A percentile compares a stretch with the other conserved stretches of the same genome.
phyloP scores from a whole-genome alignment of 768 basidiomycete species.

The Cystoderma amianthinum region DNA sequence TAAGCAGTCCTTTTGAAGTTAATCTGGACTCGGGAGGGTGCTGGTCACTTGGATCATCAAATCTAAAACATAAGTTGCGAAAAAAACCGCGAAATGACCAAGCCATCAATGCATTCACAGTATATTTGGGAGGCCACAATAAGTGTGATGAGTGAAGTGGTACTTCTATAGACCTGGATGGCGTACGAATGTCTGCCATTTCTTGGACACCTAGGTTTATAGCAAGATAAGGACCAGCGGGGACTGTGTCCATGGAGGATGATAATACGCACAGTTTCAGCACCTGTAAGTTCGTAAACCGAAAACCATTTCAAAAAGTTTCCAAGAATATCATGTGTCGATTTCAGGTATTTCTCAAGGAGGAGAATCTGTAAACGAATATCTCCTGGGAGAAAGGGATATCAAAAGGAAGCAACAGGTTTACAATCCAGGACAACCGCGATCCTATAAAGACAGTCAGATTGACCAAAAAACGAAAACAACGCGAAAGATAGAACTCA shows the following conservation, averaged over 20 bases:
- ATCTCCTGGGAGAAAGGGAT: constrained; percentile 80
- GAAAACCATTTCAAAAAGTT: constrained; percentile 49
- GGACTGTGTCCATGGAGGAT: constrained; percentile 31
- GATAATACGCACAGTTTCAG: constrained; percentile 37
- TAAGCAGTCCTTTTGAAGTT: too few species aligned
- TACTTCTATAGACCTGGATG: constrained; percentile 73
- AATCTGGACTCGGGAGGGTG: too few species aligned
- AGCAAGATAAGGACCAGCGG: constrained; percentile 21
- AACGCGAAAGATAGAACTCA: constrained; percentile 28
- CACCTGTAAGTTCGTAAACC: constrained; percentile 54
- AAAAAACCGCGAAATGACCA: too few species aligned
- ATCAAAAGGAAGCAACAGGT: constrained; percentile 9
- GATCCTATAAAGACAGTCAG: too few species aligned
- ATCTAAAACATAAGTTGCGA: too few species aligned
- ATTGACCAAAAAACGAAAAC: too few species aligned
- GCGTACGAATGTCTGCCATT: constrained; percentile 39
- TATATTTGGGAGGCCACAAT: too few species aligned
- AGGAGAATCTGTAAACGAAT: constrained; percentile 79
- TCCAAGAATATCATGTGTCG: constrained; percentile 79
- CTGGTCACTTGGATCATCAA: too few species aligned
- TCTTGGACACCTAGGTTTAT: constrained; percentile 30
- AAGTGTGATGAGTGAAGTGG: too few species aligned
- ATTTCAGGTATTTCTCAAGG: constrained; percentile 76
- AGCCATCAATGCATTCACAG: too few species aligned
- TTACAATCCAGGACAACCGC: constrained; percentile 56